Evolutionary conservation across 306 rosid species (phyloP).

Genomic region (barrel medic (Medicago truncatula)): MtrunA17r5.0-ANR NC_053048.1:34850501-34851000

Average conservation of each 20-base stretch:
- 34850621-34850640: no score
- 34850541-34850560: no score
- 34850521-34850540: no score
- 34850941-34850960: neutral
- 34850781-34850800: constrained; percentile 76
- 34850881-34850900: constrained; percentile 1
- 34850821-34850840: constrained; percentile 2
- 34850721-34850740: constrained; percentile 56
- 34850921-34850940: neutral
- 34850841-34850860: neutral
- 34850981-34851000: neutral
- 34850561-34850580: no score
- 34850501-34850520: no score
- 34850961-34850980: neutral
- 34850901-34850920: constrained; percentile 18
- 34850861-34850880: neutral
- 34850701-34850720: constrained; percentile 28
- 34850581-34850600: no score
- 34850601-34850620: no score
- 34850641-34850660: neutral
- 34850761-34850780: constrained; percentile 58
- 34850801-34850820: constrained; percentile 35
- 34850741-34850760: constrained; percentile 55
- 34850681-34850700: neutral
- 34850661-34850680: constrained; percentile 7